These are phyloP conservation scores for Phaeotremella skinneri DNA, from an alignment of 768 basidiomycete genomes.

Conservation along the genomic window DNA sequence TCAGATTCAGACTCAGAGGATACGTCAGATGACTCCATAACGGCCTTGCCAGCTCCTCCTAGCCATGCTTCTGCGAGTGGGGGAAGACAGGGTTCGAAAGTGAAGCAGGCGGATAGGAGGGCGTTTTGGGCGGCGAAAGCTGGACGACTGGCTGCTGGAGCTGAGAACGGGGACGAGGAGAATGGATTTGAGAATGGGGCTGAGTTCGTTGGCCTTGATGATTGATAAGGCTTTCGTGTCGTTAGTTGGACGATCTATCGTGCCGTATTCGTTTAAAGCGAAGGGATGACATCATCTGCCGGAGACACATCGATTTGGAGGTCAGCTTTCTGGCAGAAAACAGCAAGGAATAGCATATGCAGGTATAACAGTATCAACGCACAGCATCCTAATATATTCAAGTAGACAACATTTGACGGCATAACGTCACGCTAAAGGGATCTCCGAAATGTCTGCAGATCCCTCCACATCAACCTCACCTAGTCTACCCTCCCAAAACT, in stretches of 20 bases:
- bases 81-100: not conserved
- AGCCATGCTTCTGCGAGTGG: not conserved
- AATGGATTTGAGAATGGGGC: not conserved
- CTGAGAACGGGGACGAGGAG: not conserved
- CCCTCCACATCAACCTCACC: constrained; percentile 2
- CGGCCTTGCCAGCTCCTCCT: not conserved
- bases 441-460: no score
- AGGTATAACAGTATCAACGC: no score
- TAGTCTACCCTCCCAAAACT: constrained; percentile 24
- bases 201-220: not conserved
- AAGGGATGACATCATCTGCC: no score
- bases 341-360: not conserved
- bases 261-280: no score
- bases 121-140: constrained; percentile 7
- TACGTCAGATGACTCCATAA: not conserved
- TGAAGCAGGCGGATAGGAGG: not conserved
- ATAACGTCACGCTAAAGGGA: no score
- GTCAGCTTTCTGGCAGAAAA: no score
- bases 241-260: no score
- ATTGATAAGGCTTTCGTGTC: no score
- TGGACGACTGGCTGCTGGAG: not conserved
- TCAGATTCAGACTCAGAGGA: not conserved
- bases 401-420: no score
- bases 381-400: no score
- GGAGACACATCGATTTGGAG: constrained; percentile 1